These are phyloP conservation scores for Chenopodium quinoa DNA, from an alignment of 148 eudicot species.

Conservation along the genomic window DNA sequence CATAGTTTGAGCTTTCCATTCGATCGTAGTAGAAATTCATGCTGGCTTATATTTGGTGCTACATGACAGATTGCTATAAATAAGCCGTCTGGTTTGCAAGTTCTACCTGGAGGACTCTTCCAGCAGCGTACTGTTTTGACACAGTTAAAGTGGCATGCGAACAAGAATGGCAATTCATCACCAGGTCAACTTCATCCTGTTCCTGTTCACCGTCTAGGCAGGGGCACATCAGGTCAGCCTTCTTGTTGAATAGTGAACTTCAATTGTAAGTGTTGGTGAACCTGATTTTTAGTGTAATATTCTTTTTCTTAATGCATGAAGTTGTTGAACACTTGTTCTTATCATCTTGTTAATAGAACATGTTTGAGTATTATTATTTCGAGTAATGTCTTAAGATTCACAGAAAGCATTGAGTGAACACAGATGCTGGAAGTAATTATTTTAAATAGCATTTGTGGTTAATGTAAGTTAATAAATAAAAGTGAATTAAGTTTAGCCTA, in stretches of 20 bases:
- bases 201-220: slow-evolving; percentile 95
- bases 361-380: background rate
- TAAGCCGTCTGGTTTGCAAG: slow-evolving; percentile 92
- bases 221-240: slow-evolving; percentile 91
- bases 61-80: slow-evolving; percentile 60
- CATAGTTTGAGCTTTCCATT: background rate
- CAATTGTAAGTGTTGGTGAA: background rate
- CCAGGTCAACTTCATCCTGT: slow-evolving; percentile 53
- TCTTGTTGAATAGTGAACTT: background rate
- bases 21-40: slow-evolving; percentile 1
- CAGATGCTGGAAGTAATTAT: background rate
- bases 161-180: slow-evolving; percentile 29
- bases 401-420: background rate
- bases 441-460: no score
- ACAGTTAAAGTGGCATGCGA: slow-evolving; percentile 68
- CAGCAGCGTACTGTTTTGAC: slow-evolving; percentile 95
- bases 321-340: background rate
- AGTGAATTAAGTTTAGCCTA: no score
- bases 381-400: background rate
- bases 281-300: background rate
- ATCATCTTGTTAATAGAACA: background rate
- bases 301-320: background rate
- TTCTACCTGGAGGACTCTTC: slow-evolving; percentile 89
- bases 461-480: no score
- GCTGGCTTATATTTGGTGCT: slow-evolving; percentile 1